phyloP scores from a whole-genome alignment of 2,329 filamentous ascomycete genomes.

The Stachybotrys echinatus region DNA sequence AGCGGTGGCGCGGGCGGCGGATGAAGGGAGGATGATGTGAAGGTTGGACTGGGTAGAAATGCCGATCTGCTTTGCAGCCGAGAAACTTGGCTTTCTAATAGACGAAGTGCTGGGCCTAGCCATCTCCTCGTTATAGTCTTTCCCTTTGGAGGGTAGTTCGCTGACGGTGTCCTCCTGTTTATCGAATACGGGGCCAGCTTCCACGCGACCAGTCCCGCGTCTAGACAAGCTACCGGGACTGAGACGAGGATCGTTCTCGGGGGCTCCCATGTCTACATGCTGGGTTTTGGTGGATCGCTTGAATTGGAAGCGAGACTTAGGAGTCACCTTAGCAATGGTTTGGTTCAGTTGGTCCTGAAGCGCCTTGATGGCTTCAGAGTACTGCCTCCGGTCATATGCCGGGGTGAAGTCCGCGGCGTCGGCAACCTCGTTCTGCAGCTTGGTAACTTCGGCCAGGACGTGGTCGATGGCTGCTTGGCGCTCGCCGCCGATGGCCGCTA shows the following conservation, averaged over 20 bases:
- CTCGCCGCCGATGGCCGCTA: conserved; percentile 61
- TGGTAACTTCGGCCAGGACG: conserved; percentile 72
- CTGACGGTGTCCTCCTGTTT: conserved; percentile 29
- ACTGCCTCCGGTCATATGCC: conserved; percentile 83
- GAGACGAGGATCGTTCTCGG: conserved; percentile 38
- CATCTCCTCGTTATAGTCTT: conserved; percentile 55
- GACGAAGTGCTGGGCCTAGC: conserved; percentile 28
- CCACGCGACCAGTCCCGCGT: conserved; percentile 14
- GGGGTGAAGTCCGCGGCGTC: conserved; percentile 80
- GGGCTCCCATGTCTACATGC: conserved; percentile 36
- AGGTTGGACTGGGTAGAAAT: conserved; percentile 63
- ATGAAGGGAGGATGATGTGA: conserved; percentile 72
- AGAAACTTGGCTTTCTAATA: conserved; percentile 59
- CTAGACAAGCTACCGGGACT: conserved; percentile 28
- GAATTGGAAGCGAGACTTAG: conserved; percentile 81
- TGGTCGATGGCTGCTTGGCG: conserved; percentile 77
- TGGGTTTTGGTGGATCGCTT: conserved; percentile 33
- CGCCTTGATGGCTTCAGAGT: conserved; percentile 76
- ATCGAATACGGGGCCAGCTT: conserved; percentile 7
- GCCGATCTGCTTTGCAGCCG: conserved; percentile 52
- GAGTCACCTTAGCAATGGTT: conserved; percentile 60
- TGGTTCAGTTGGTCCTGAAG: conserved; percentile 74
- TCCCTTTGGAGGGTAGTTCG: conserved; percentile 19
- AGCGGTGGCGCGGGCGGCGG: conserved; percentile 64
- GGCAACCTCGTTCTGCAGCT: conserved; percentile 76